Conservation (phyloP, 163 green algal species). For the Scenedesmus sp. region DNA sequence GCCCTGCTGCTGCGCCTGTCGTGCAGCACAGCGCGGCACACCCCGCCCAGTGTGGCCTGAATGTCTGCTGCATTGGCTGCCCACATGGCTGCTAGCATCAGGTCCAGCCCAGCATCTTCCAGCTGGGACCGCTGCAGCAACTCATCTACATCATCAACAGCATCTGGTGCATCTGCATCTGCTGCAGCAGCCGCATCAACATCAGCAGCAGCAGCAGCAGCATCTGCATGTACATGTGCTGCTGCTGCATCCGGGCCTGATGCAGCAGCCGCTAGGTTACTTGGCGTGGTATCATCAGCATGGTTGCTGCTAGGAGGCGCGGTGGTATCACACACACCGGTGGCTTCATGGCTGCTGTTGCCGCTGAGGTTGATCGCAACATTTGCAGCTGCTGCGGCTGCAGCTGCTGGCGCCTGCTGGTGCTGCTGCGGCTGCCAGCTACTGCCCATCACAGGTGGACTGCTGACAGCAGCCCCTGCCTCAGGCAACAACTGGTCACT, state of each 20-base stretch:
- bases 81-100: constrained; percentile 88
- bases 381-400: constrained; percentile 4
- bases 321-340: background rate
- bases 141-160: constrained; percentile 58
- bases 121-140: constrained; percentile 48
- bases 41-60: constrained; percentile 79
- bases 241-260: background rate
- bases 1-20: background rate
- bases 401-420: background rate
- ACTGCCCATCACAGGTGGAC: background rate
- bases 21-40: constrained; percentile 32
- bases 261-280: background rate
- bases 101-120: constrained; percentile 68
- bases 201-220: background rate
- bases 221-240: background rate
- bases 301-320: background rate
- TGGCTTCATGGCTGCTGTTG: too few species aligned
- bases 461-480: background rate
- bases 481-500: background rate
- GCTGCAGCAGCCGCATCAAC: constrained; percentile 42
- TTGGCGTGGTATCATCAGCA: background rate
- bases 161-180: constrained; percentile 65
- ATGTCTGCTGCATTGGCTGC: constrained; percentile 95
- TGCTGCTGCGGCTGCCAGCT: background rate
- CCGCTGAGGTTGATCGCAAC: background rate